Percentiles rank a stretch among this genome's conserved stretches.
These are phyloP conservation scores for Puccinia brachypodii DNA, from an alignment of 1,284 basidiomycete species.

Conservation along the genomic window DNA sequence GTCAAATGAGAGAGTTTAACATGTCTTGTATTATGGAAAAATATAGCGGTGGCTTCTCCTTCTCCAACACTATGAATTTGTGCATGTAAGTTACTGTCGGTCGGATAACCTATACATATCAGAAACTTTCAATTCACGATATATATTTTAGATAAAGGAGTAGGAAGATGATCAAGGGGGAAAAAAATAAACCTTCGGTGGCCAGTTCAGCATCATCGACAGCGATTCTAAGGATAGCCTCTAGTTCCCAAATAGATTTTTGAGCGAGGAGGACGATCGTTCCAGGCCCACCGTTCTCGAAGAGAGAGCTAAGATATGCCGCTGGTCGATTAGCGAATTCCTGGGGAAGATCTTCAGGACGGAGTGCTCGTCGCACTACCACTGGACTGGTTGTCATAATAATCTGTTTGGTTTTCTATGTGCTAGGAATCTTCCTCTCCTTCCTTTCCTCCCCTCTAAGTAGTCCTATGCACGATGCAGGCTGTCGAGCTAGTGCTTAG, in stretches of 20 bases:
- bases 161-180: not conserved
- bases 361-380: conserved; percentile 12
- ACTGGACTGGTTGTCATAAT: conserved; percentile 10
- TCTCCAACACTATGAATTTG: conserved; percentile 38
- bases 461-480: too few relatives aligned
- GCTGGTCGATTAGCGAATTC: conserved; percentile 36
- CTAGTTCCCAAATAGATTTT: conserved; percentile 35
- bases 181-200: conserved; percentile 14
- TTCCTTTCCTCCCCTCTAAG: too few relatives aligned
- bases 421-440: too few relatives aligned
- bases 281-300: conserved; percentile 30
- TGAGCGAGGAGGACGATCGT: conserved; percentile 36
- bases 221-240: conserved; percentile 28
- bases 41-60: conserved; percentile 36
- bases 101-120: conserved; percentile 48
- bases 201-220: conserved; percentile 40
- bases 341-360: conserved; percentile 33
- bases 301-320: conserved; percentile 35
- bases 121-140: not conserved
- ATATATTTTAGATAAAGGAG: not conserved
- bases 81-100: conserved; percentile 29
- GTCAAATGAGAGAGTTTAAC: conserved; percentile 46
- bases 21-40: conserved; percentile 41
- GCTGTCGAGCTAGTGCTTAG: too few relatives aligned
- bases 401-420: not conserved